Evolutionary conservation across 352 stramenopile species (phyloP).

Genomic region (Phytopythium cucurbitacearum): DNA sequence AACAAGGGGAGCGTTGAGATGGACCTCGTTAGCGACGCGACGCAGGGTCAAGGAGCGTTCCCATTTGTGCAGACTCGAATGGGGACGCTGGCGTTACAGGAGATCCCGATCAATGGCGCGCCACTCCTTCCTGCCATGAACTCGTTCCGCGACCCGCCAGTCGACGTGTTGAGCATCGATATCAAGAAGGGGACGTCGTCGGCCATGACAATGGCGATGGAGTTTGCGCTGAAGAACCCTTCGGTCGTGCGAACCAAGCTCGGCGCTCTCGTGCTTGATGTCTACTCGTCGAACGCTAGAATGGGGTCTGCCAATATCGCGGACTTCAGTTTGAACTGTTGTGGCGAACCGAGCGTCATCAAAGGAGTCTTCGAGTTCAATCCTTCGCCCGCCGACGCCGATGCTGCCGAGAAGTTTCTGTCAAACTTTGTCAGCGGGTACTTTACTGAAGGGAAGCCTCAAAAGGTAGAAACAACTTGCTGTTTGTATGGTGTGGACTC

Average conservation of each 20-base stretch:
- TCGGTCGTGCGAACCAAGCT: conserved; percentile 63
- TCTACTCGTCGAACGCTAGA: conserved; percentile 32
- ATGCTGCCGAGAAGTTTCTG: conserved; percentile 48
- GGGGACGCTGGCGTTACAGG: conserved; percentile 56
- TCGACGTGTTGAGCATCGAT: conserved; percentile 59
- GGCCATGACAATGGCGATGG: conserved; percentile 63
- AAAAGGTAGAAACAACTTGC: conserved; percentile 37
- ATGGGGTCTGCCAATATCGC: conserved; percentile 62
- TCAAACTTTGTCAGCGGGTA: conserved; percentile 84
- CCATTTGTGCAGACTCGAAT: conserved; percentile 69
- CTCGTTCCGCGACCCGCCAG: conserved; percentile 55
- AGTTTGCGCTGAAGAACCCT: conserved; percentile 65
- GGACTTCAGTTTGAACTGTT: conserved; percentile 69
- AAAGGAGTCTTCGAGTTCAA: conserved; percentile 57
- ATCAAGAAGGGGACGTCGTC: conserved; percentile 43
- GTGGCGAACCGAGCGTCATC: conserved; percentile 46
- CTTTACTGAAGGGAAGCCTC: conserved; percentile 57
- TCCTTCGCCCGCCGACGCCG: conserved; percentile 24
- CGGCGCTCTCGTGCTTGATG: conserved; percentile 44
- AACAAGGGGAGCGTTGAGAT: conserved; percentile 58
- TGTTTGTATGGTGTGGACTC: neutral
- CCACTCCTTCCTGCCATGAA: conserved; percentile 63
- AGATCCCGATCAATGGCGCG: conserved; percentile 55
- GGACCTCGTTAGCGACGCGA: conserved; percentile 31
- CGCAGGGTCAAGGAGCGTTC: conserved; percentile 47